Conservation (phyloP, 441 rosid genomes). For the Cnidoscolus chayamansa region DNA sequence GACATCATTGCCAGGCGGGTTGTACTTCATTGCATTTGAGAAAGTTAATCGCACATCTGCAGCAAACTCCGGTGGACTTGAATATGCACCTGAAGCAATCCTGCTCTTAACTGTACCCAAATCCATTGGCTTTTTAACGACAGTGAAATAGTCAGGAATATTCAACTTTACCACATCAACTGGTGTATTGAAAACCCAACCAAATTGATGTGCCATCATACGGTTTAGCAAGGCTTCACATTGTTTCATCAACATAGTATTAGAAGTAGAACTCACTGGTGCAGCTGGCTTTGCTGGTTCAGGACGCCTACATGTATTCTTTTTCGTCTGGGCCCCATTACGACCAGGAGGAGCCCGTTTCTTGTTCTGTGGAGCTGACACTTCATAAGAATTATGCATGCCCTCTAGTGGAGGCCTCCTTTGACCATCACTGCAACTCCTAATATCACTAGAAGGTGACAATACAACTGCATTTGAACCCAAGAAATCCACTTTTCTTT, state of each 20-base stretch:
- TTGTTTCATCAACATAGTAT: constrained; percentile 54
- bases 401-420: constrained; percentile 43
- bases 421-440: constrained; percentile 68
- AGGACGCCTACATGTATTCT: constrained; percentile 29
- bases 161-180: constrained; percentile 77
- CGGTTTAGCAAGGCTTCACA: constrained; percentile 57
- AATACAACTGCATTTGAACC: constrained; percentile 36
- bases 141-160: constrained; percentile 78
- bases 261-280: constrained; percentile 25
- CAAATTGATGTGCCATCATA: constrained; percentile 58
- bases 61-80: constrained; percentile 59
- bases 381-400: constrained; percentile 33
- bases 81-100: constrained; percentile 51
- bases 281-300: constrained; percentile 34
- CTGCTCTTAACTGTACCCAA: constrained; percentile 72
- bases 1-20: constrained; percentile 75
- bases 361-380: constrained; percentile 41
- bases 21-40: constrained; percentile 77
- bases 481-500: constrained; percentile 45
- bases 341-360: constrained; percentile 46
- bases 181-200: constrained; percentile 68
- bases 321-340: constrained; percentile 44
- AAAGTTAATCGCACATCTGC: constrained; percentile 83
- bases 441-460: constrained; percentile 56
- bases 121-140: constrained; percentile 91